Evolutionary conservation across 257 asterid genomes (phyloP), one percentile per base, ranked within the genome.

Genomic region (Salvia miltiorrhiza): DNA sequence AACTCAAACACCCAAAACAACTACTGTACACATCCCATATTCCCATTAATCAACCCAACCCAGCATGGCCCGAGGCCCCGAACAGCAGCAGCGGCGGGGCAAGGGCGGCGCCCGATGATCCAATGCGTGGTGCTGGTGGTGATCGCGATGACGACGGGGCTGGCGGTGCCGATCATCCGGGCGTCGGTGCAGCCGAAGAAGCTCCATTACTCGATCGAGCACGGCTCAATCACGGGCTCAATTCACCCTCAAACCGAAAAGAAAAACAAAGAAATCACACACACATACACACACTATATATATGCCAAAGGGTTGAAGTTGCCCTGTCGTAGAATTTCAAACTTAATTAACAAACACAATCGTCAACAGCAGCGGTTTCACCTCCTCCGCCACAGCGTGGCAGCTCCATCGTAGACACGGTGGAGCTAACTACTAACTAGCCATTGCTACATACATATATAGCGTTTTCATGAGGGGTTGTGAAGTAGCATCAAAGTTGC

Each of bases 181-280:
- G 74, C 79, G 2, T 76, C 82, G 0, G 80, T 90, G 11, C 86
- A 59, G 23, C 99, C 97, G 0, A 79, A 40, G 39, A 77, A 71
- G 21, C 81, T 85, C 11, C 59, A 49, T 14, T 93, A 88, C 92
- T 83, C 95, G n/a, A 74, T 93, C 19, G 97, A 86, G 59, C 69
- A 84, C 2, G 94, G 79, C n/a, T 16, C 13, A 16, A 45, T n/a
- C 52, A 1, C 16, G 50, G 13, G 20, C 19, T 14, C 17, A 8
- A 17, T 2, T 23, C 53, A 5, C 16, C 53, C 19, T 6, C 53
- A 45, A 35, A 45, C 23, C 8, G 53, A 45, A 45, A 50, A 16
- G 7, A 24, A 20, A 50, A 50, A 12, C 54, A 24, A 16, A 47
- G 23, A 47, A 47, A 4, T 45, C 53, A 6, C 19, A 16, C 52